phyloP scores from a whole-genome alignment of 257 asterid genomes.

The Schizonepeta tenuifolia region DNA sequence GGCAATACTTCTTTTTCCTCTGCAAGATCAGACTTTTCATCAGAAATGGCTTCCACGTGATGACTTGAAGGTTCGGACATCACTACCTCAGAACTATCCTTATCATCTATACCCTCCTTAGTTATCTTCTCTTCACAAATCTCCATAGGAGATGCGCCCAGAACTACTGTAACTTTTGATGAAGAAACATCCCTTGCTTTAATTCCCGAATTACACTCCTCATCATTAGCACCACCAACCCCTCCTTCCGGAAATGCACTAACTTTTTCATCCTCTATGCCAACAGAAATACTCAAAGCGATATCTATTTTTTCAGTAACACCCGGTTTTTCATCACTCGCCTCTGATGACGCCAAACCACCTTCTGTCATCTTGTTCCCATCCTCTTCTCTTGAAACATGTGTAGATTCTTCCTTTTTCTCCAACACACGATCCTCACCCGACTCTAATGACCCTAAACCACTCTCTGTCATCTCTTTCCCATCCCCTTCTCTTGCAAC shows the following conservation, averaged over 20 bases:
- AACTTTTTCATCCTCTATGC: slow-evolving; percentile 25
- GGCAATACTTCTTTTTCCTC: slow-evolving; percentile 34
- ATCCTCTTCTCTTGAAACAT: slow-evolving; percentile 32
- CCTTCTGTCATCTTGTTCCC: slow-evolving; percentile 31
- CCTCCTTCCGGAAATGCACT: slow-evolving; percentile 31
- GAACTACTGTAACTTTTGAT: slow-evolving; percentile 26
- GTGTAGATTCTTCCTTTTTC: slow-evolving; percentile 36
- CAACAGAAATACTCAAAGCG: slow-evolving; percentile 30
- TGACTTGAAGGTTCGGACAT: slow-evolving; percentile 25
- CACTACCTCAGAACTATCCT: slow-evolving; percentile 30
- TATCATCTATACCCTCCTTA: slow-evolving; percentile 35
- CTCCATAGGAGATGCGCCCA: slow-evolving; percentile 24
- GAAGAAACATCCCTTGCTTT: slow-evolving; percentile 32
- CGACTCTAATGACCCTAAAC: slow-evolving; percentile 18
- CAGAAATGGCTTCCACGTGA: slow-evolving; percentile 42
- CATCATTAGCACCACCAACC: slow-evolving; percentile 40
- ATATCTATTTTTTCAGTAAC: slow-evolving; percentile 36
- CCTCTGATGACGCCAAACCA: slow-evolving; percentile 26
- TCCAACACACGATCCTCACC: slow-evolving; percentile 19
- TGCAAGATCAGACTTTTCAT: slow-evolving; percentile 21
- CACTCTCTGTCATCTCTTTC: slow-evolving; percentile 32
- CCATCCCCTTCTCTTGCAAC: slow-evolving; percentile 31
- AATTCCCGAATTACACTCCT: slow-evolving; percentile 48
- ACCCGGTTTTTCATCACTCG: slow-evolving; percentile 34
- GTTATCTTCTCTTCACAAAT: slow-evolving; percentile 28